Base-by-base conservation (phyloP, 331 rosid genomes). In the Malus hybrid region DNA sequence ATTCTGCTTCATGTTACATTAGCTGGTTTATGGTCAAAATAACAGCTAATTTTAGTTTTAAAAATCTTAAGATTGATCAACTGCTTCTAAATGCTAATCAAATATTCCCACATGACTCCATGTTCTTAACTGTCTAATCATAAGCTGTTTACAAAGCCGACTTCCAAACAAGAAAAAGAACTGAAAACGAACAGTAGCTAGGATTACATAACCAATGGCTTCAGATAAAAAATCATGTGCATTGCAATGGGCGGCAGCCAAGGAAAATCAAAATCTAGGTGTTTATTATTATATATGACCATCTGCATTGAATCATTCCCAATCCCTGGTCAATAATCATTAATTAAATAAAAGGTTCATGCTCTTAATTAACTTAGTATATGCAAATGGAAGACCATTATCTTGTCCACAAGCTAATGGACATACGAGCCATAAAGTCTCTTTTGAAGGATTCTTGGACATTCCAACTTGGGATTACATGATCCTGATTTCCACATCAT, bases 71-170 rank as follows among this genome's bases (percentile, higher is more conserved):
- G 28, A 50, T n/a, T 65, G 65, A 52, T 28, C 71, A 33, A 24
- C 20, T 48, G 42, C 61, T 73, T 44, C 77, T 20, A 80, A 56
- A 36, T 44, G 77, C 57, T 74, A 84, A 81, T 88, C 79, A 85
- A 77, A 78, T 46, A 75, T 78, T 70, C 76, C 85, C 90, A 84
- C 82, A 80, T 81, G 92, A 77, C 84, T 75, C 87, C 82, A 86
- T 63, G 83, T 85, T 87, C 79, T 68, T 68, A 52, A 63, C 32
- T 74, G 73, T 77, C 79, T 82, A 82, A 85, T 84, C 85, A 80
- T 82, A 78, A 58, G 80, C 76, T 60, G 77, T 78, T 71, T 28
- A 77, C 77, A 72, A 48, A 74, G 71, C 78, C 79, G 70, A 70
- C 87, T 69, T 71, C 78, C 80, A 79, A 87, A 73, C 80, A 81